phyloP scores from a whole-genome alignment of 345 rosid genomes.

The Noccaea bulbosa region DNA sequence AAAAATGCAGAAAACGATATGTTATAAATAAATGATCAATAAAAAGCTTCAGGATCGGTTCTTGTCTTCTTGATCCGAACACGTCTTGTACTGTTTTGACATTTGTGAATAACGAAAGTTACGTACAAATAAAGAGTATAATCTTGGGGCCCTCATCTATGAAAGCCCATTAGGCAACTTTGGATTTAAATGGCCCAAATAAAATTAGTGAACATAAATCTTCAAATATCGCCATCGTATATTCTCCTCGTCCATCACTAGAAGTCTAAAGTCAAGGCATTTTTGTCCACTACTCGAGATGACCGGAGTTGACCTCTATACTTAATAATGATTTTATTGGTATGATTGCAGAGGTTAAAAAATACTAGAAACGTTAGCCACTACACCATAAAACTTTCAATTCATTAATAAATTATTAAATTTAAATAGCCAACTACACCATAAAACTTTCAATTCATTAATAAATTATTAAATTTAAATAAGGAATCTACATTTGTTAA shows the following conservation, averaged over 20 bases:
- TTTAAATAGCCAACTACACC: conserved; percentile 20
- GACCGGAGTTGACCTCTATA: conserved; percentile 24
- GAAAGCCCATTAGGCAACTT: not conserved
- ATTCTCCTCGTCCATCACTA: no score
- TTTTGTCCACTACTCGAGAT: not conserved
- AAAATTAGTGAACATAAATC: not conserved
- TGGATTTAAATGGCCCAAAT: not conserved
- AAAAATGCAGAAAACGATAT: not conserved
- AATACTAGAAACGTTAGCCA: not conserved
- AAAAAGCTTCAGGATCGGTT: conserved; percentile 27
- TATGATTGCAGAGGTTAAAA: not conserved
- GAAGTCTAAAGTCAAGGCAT: not conserved
- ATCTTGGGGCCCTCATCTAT: not conserved
- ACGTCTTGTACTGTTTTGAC: not conserved
- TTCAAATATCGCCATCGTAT: not conserved
- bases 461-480: not conserved
- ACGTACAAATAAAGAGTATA: no score
- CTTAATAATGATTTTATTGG: not conserved
- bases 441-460: not conserved
- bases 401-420: not conserved
- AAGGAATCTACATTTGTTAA: not conserved
- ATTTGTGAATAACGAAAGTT: not conserved
- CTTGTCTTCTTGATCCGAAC: conserved; percentile 8
- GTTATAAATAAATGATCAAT: conserved; percentile 18
- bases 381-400: not conserved